Evolutionary conservation across 164 flowering plant species (phyloP).

Genomic region (Vitis amurensis): DNA sequence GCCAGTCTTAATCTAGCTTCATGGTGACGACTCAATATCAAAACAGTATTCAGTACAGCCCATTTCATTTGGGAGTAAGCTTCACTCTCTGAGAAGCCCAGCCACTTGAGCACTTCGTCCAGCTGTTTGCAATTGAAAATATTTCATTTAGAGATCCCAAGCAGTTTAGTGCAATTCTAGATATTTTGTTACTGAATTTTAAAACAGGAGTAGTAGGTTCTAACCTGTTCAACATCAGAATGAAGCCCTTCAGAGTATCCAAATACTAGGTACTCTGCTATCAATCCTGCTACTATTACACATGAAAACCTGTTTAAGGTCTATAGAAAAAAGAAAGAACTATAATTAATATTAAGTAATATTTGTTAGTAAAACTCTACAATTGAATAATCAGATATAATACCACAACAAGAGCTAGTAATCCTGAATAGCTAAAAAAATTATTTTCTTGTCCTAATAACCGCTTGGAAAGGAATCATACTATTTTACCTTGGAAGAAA

Average conservation of each 20-base stretch:
- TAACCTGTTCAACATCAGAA: slow-evolving; percentile 27
- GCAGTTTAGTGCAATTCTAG: not conserved
- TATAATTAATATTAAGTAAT: no score
- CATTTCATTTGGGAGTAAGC: slow-evolving; percentile 12
- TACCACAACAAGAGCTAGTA: no score
- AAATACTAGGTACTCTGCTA: slow-evolving; percentile 26
- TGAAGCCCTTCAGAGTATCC: slow-evolving; percentile 28
- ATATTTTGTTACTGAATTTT: not conserved
- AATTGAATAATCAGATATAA: no score
- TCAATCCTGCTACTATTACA: slow-evolving; percentile 26
- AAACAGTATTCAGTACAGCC: slow-evolving; percentile 15
- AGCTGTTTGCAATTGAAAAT: slow-evolving; percentile 9
- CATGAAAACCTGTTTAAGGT: slow-evolving; percentile 19
- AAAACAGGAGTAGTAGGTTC: no score
- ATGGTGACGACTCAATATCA: slow-evolving; percentile 14
- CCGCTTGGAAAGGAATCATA: no score
- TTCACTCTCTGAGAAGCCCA: slow-evolving; percentile 15
- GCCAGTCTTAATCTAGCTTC: slow-evolving; percentile 22
- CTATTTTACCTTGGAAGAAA: not conserved
- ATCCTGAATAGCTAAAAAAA: no score
- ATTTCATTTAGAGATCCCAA: not conserved
- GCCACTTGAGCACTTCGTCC: slow-evolving; percentile 13
- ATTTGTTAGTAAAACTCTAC: no score
- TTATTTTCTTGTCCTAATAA: no score
- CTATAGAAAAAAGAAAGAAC: not conserved